Conservation (phyloP, 345 rosid genomes). For the Populus euphratica region DNA sequence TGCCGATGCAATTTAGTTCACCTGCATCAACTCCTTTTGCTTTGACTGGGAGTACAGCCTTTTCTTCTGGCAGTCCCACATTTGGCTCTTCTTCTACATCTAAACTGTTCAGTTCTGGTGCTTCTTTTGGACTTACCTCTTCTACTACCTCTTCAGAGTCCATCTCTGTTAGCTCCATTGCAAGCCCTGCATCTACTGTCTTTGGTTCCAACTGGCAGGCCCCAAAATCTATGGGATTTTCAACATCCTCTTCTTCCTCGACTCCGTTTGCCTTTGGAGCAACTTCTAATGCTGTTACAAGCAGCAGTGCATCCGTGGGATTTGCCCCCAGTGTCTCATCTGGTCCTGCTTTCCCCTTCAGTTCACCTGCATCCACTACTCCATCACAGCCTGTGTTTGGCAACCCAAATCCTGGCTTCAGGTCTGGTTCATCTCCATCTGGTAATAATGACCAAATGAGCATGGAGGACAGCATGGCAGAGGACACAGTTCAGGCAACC, state of each 20-base stretch:
- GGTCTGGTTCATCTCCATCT: slow-evolving; percentile 46
- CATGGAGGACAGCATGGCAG: slow-evolving; percentile 98
- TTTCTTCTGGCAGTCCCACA: slow-evolving; percentile 42
- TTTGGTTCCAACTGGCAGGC: slow-evolving; percentile 64
- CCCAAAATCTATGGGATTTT: slow-evolving; percentile 39
- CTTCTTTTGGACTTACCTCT: slow-evolving; percentile 49
- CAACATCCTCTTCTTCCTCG: slow-evolving; percentile 45
- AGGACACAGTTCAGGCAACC: slow-evolving; percentile 70
- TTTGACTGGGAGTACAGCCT: slow-evolving; percentile 38
- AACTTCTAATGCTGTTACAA: slow-evolving; percentile 35
- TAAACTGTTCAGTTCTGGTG: slow-evolving; percentile 38
- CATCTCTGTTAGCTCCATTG: slow-evolving; percentile 43
- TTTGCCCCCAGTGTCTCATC: slow-evolving; percentile 51
- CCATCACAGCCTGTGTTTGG: slow-evolving; percentile 50
- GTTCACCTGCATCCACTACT: slow-evolving; percentile 41
- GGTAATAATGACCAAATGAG: slow-evolving; percentile 65
- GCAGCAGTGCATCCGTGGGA: slow-evolving; percentile 29
- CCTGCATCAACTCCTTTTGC: slow-evolving; percentile 48
- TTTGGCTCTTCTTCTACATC: slow-evolving; percentile 52
- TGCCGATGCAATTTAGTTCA: slow-evolving; percentile 47
- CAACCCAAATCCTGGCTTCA: slow-evolving; percentile 36
- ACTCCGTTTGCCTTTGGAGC: slow-evolving; percentile 47
- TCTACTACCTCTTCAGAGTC: slow-evolving; percentile 30
- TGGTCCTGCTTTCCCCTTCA: slow-evolving; percentile 47
- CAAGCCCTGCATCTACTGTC: slow-evolving; percentile 28